A percentile compares a stretch with the other conserved stretches of the same genome.
Conservation (phyloP, 2,329 filamentous ascomycete species). For the Curvularia sp. region DNA sequence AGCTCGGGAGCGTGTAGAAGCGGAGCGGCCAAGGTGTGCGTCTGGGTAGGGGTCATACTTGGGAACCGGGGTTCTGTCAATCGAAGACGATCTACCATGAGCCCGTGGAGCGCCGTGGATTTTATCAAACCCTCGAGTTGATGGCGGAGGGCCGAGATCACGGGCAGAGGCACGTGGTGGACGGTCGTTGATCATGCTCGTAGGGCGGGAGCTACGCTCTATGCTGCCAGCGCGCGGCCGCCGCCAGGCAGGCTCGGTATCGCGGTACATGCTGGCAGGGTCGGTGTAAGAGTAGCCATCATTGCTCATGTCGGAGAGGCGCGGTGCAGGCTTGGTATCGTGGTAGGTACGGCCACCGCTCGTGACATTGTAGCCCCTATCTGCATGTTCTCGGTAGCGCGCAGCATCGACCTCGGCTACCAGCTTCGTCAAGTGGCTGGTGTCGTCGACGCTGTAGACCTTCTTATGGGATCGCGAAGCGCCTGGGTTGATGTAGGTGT, state of each 20-base stretch:
- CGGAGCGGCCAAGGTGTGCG: slow-evolving; percentile 31
- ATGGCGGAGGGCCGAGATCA: slow-evolving; percentile 65
- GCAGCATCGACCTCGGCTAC: slow-evolving; percentile 50
- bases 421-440: slow-evolving; percentile 48
- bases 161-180: slow-evolving; percentile 47
- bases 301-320: slow-evolving; percentile 50
- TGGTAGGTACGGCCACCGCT: slow-evolving; percentile 45
- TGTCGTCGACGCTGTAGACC: slow-evolving; percentile 59
- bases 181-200: slow-evolving; percentile 54
- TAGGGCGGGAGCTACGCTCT: slow-evolving; percentile 55
- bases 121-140: slow-evolving; percentile 74
- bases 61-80: slow-evolving; percentile 38
- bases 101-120: slow-evolving; percentile 56
- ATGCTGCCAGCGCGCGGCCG: slow-evolving; percentile 55
- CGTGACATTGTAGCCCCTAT: slow-evolving; percentile 36
- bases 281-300: slow-evolving; percentile 60
- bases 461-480: slow-evolving; percentile 53
- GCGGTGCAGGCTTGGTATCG: slow-evolving; percentile 33
- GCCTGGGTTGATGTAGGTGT: slow-evolving; percentile 50
- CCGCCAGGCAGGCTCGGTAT: slow-evolving; percentile 59
- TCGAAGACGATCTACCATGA: slow-evolving; percentile 41
- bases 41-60: slow-evolving; percentile 53
- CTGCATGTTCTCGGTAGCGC: slow-evolving; percentile 35
- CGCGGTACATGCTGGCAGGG: slow-evolving; percentile 58
- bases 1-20: slow-evolving; percentile 53